Conservation (phyloP, 108 stramenopile species). For the Nannochloropsis oceanica region DNA sequence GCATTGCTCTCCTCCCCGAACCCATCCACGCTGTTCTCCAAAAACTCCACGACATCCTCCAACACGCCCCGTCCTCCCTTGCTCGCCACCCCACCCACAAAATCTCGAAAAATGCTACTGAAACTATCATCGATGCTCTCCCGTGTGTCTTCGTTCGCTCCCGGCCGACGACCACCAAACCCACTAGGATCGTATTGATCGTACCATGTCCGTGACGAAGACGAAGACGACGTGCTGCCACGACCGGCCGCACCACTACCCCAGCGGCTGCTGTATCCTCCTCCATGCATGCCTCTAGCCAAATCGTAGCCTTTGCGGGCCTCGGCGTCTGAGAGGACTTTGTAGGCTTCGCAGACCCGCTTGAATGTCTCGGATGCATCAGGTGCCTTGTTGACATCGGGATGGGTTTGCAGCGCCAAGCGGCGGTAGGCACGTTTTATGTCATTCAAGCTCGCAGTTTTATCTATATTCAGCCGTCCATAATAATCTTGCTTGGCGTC, state of each 20-base stretch:
- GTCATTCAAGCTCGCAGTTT: slow-evolving; percentile 19
- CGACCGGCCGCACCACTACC: background rate
- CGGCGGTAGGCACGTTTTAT: slow-evolving; percentile 30
- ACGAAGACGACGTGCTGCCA: background rate
- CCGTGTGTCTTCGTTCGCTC: background rate
- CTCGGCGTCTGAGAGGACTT: slow-evolving; percentile 22
- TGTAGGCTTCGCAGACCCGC: slow-evolving; percentile 19
- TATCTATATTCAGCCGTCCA: background rate
- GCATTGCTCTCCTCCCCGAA: background rate
- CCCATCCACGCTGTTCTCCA: slow-evolving; percentile 12
- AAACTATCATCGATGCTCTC: slow-evolving; percentile 16
- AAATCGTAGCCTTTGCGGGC: slow-evolving; percentile 4
- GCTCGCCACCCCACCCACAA: background rate
- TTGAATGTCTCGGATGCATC: slow-evolving; percentile 10
- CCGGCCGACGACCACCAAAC: background rate
- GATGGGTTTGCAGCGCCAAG: slow-evolving; percentile 21
- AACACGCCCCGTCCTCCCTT: slow-evolving; percentile 11
- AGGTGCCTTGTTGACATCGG: slow-evolving; percentile 22
- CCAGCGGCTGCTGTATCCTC: background rate
- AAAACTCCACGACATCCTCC: slow-evolving; percentile 7
- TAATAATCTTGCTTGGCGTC: background rate
- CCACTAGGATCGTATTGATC: background rate
- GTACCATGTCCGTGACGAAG: background rate
- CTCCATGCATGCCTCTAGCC: background rate
- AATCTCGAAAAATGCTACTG: slow-evolving; percentile 10